These are phyloP conservation scores for Lipomyces mesembrius DNA, from an alignment of 805 yeast species.

Conservation along the genomic window DNA sequence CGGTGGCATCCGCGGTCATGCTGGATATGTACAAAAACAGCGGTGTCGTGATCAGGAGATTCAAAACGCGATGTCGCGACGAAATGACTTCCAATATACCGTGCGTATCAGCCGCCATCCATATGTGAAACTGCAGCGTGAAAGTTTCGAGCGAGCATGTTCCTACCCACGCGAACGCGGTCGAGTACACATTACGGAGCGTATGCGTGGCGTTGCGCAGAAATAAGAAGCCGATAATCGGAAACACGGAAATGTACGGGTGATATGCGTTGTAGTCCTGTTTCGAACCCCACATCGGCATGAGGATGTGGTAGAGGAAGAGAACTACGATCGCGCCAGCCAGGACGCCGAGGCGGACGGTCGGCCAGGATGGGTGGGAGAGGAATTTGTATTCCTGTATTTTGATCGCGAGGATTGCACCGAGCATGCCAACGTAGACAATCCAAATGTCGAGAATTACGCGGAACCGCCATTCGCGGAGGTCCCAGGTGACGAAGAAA, in stretches of 20 bases:
- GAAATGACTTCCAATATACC: constrained; percentile 32
- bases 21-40: constrained; percentile 31
- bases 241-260: constrained; percentile 31
- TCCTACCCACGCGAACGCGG: constrained; percentile 39
- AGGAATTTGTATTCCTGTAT: constrained; percentile 24
- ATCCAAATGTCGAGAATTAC: constrained; percentile 38
- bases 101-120: constrained; percentile 41
- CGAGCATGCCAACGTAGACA: constrained; percentile 40
- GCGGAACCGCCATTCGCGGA: constrained; percentile 41
- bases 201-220: constrained; percentile 35
- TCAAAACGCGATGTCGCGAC: constrained; percentile 15
- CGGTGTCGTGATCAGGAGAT: constrained; percentile 32
- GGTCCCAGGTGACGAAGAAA: constrained; percentile 39
- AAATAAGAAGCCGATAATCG: constrained; percentile 36
- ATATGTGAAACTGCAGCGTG: constrained; percentile 40
- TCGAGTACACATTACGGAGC: constrained; percentile 36
- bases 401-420: constrained; percentile 35
- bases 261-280: constrained; percentile 35
- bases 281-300: constrained; percentile 27
- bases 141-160: constrained; percentile 40
- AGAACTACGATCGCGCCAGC: constrained; percentile 29
- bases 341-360: constrained; percentile 22
- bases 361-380: constrained; percentile 31
- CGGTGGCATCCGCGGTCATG: constrained; percentile 33
- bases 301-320: constrained; percentile 20